Conservation (phyloP, 2,329 filamentous ascomycete genomes). For the Aureobasidium sp. region DNA sequence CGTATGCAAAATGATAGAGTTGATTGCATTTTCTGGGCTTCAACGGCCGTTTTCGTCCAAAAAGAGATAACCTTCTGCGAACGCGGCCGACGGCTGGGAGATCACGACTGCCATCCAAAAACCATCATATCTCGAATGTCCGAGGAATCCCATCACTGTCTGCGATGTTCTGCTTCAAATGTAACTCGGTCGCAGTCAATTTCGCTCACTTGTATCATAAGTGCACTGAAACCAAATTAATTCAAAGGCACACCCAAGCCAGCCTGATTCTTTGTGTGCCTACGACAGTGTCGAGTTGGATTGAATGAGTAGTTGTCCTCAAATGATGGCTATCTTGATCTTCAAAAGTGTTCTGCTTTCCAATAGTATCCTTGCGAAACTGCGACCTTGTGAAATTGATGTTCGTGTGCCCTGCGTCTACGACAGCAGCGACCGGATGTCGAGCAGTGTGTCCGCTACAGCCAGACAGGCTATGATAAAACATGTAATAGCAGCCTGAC, state of each 20-base stretch:
- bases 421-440: not conserved
- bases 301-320: not conserved
- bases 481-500: not conserved
- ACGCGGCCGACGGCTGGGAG: not conserved
- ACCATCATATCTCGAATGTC: not conserved
- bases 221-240: not conserved
- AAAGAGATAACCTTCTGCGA: conserved; percentile 7
- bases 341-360: not conserved
- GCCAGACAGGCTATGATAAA: not conserved
- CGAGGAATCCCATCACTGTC: not conserved
- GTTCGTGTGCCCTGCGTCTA: not conserved
- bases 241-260: not conserved
- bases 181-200: not conserved
- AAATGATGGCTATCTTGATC: not conserved
- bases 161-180: not conserved
- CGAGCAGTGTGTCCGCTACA: not conserved
- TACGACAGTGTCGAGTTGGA: not conserved
- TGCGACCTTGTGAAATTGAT: not conserved
- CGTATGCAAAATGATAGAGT: not conserved
- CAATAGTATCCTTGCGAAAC: not conserved
- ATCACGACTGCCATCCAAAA: not conserved
- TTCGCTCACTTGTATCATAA: not conserved
- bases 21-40: conserved; percentile 2
- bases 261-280: not conserved
- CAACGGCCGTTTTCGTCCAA: conserved; percentile 5